Base-by-base conservation (phyloP, 2,329 filamentous ascomycete species). In the Talaromyces sp. region DNA sequence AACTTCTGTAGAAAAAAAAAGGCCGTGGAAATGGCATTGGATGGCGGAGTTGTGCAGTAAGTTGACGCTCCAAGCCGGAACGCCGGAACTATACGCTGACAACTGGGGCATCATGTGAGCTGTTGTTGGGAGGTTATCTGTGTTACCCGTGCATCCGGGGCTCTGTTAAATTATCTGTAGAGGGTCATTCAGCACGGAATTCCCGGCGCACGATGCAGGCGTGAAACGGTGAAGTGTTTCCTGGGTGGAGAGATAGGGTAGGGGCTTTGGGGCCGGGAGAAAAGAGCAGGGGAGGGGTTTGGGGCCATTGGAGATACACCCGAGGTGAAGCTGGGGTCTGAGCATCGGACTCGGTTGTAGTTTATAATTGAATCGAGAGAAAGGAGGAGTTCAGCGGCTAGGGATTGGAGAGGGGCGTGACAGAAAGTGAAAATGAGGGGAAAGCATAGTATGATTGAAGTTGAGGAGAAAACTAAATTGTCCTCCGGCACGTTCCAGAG, bases 181-280 rank as follows among this genome's bases (percentile, higher is more conserved):
- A 47, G 14, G 47, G 47, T 49, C 53, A 48, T 52, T 48, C 39
- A 47, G 43, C 51, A 40, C 49, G 54, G 51, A 47, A 32, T 37
- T 51, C 46, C 54, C 43, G 48, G 51, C 35, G 51, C 54, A 51
- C 30, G 22, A 49, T 49, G 55, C 55, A 56, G 36, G 50, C 20
- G 27, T 49, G 43, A 51, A 51, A 56, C 41, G 33, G 41, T 33
- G 20, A 27, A 11, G 33, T 10, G 19, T 16, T 17, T 47, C 24
- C 36, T 33, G 27, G 40, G 29, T 41, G 41, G 13, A 45, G 20
- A 27, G 30, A 40, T 9, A 29, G 24, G n/a, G 20, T 16, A 17
- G 37, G 36, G 44, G 43, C 14, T 6, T 14, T 14, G 4, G 17
- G 30, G 33, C 16, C 3, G 30, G n/a, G 17, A 29, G 33, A 45